Conservation (phyloP, 169 alveolate species). For the Plasmodium cynomolgi region DNA sequence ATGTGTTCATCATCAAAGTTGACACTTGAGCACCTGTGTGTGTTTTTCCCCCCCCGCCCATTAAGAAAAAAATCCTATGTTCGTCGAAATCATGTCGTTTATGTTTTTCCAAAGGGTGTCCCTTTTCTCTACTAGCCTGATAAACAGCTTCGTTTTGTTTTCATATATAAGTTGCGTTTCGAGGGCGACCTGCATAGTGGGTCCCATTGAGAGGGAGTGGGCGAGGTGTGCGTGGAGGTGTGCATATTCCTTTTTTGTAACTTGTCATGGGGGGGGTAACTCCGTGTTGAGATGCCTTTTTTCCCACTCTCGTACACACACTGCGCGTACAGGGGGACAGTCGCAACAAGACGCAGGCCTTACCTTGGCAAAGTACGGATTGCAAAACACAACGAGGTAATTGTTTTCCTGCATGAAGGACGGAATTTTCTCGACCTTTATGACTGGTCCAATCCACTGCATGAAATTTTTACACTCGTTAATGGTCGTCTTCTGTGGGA, state of each 20-base stretch:
- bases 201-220: not conserved
- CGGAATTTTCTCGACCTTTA: slow-evolving; percentile 79
- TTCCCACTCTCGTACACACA: not conserved
- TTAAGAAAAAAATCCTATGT: slow-evolving; percentile 36
- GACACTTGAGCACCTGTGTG: not conserved
- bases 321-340: not conserved
- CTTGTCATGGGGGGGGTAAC: not conserved
- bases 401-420: slow-evolving; percentile 45
- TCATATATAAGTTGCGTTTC: slow-evolving; percentile 63
- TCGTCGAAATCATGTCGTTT: slow-evolving; percentile 61
- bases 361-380: slow-evolving; percentile 80
- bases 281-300: not conserved
- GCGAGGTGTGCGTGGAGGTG: not conserved
- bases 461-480: slow-evolving; percentile 81
- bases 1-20: not conserved
- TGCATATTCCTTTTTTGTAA: not conserved
- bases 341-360: not conserved
- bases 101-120: slow-evolving; percentile 62
- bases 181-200: slow-evolving; percentile 25
- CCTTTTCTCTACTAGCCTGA: slow-evolving; percentile 48
- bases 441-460: slow-evolving; percentile 86
- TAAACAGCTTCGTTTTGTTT: slow-evolving; percentile 51
- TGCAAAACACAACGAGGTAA: slow-evolving; percentile 82
- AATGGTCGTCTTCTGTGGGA: slow-evolving; percentile 76
- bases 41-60: not conserved